phyloP scores from a whole-genome alignment of 2,329 filamentous ascomycete genomes.

The Penicillium oxalicum region DNA sequence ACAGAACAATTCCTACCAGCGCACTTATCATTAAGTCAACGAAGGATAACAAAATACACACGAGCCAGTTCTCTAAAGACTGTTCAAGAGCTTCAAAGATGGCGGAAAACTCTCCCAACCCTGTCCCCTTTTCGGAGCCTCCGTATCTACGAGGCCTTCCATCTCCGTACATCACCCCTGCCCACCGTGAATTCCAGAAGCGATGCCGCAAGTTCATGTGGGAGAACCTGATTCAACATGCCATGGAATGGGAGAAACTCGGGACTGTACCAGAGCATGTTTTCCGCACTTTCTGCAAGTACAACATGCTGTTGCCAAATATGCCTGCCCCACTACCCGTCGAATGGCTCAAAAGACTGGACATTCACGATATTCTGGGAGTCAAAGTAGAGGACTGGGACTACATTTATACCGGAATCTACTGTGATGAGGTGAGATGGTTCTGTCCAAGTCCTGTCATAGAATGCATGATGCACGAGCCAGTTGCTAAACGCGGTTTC shows the following conservation, averaged over 20 bases:
- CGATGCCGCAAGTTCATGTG: constrained; percentile 61
- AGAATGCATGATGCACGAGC: too few species aligned
- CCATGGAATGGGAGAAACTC: constrained; percentile 63
- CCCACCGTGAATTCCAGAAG: constrained; percentile 62
- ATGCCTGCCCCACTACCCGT: constrained; percentile 64
- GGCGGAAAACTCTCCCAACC: constrained; percentile 26
- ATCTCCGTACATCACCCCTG: constrained; percentile 63
- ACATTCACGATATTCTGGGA: constrained; percentile 61
- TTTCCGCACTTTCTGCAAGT: constrained; percentile 57
- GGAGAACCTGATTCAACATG: constrained; percentile 56
- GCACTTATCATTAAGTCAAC: too few species aligned
- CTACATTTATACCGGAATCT: constrained; percentile 65
- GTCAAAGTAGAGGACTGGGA: constrained; percentile 69
- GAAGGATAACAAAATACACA: too few species aligned
- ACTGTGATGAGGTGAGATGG: constrained; percentile 54
- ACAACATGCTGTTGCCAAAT: constrained; percentile 65
- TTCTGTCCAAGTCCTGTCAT: too few species aligned
- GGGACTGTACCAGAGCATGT: constrained; percentile 60
- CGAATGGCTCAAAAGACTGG: constrained; percentile 59
- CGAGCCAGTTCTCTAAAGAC: neutral
- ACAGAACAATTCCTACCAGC: too few species aligned
- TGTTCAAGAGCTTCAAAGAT: constrained; percentile 9
- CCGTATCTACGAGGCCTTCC: constrained; percentile 65
- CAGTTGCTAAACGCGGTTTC: neutral
- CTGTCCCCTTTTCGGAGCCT: constrained; percentile 66